These are phyloP conservation scores for Sugiyamaella floridensis DNA, from an alignment of 805 yeast genomes.

Conservation along the genomic window DNA sequence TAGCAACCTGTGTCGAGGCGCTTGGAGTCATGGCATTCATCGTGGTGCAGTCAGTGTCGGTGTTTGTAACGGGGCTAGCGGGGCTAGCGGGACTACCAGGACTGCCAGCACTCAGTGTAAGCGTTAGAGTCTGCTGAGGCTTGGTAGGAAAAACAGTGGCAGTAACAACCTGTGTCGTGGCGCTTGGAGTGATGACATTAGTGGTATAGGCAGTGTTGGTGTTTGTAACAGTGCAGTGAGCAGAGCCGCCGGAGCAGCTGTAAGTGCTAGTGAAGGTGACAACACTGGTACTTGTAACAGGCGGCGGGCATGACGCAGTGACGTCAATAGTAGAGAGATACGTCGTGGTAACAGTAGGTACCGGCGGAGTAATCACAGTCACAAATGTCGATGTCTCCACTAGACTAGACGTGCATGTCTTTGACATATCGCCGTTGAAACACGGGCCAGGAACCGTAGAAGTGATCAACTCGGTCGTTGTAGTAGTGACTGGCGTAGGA, in stretches of 20 bases:
- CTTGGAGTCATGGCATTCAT: too few species aligned
- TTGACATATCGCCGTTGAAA: not conserved
- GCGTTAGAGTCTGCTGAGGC: not conserved
- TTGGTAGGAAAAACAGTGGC: slow-evolving; percentile 1
- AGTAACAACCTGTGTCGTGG: slow-evolving; percentile 7
- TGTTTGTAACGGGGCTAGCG: too few species aligned
- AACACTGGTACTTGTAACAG: slow-evolving; percentile 4
- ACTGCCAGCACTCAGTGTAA: slow-evolving; percentile 2
- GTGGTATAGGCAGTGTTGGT: slow-evolving; percentile 4
- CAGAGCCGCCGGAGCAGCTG: too few species aligned
- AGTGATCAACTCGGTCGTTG: slow-evolving; percentile 5
- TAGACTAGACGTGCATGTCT: slow-evolving; percentile 6
- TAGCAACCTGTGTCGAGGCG: too few species aligned
- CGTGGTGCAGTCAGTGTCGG: slow-evolving; percentile 1
- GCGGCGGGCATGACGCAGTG: slow-evolving; percentile 10
- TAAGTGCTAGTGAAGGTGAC: slow-evolving; percentile 8
- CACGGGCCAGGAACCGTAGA: slow-evolving; percentile 13
- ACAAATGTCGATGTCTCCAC: slow-evolving; percentile 2
- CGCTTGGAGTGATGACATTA: slow-evolving; percentile 4
- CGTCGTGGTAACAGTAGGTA: not conserved
- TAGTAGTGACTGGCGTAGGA: slow-evolving; percentile 6
- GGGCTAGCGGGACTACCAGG: slow-evolving; percentile 7
- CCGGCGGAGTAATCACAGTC: slow-evolving; percentile 6
- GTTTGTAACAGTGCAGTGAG: slow-evolving; percentile 5
- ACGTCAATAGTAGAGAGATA: slow-evolving; percentile 4